Evolutionary conservation across 2,329 filamentous ascomycete species (phyloP), one percentile per base, ranked within the genome.

Genomic region (Phyllosticta citrichinensis): DNA sequence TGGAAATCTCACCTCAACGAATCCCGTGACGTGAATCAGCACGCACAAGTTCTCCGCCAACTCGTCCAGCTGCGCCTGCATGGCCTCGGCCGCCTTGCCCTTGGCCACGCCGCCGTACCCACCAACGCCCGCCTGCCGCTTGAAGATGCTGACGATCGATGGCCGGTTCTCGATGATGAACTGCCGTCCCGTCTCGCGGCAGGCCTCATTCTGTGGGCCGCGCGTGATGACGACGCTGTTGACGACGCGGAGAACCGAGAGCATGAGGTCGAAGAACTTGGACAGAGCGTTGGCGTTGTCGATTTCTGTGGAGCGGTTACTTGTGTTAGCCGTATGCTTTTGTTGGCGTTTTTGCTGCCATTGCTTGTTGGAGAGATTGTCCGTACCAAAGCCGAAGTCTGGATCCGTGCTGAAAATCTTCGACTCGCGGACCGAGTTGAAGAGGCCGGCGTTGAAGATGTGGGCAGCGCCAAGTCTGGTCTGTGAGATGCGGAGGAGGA

Each of bases 351-450:
- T 20, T 19, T 61, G 11, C 24, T 59, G 51, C 10, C 14, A 50
- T 22, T 47, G 51, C 14, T 40, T 54, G 47, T 5, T 56, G 17
- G 5, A 51, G 54, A 27, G 19, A 11, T 57, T 2, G 22, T 2
- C 30, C 75, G 68, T 70, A 82, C 82, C 82, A 62, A 92, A 85
- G 63, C 95, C 91, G 60, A 99, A 85, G 73, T 99, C 94, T 0
- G 94, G 94, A 71, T 99, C 94, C 12, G 89, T 88, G 9, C 86
- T 80, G 72, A 97, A 99, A 22, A 97, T 81, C n/a, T 86, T 84
- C 0, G 91, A 96, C 61, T 87, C 83, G 64, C 88, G 87, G 27
- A 97, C 78, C 0, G 89, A 83, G 53, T 87, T 83, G 77, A 99
- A 93, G 5, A 99, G 81, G 64, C 93, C 93, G 9, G 90, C 89